phyloP scores from a whole-genome alignment of 2,329 filamentous ascomycete genomes.

The Cryphonectria japonica region DNA sequence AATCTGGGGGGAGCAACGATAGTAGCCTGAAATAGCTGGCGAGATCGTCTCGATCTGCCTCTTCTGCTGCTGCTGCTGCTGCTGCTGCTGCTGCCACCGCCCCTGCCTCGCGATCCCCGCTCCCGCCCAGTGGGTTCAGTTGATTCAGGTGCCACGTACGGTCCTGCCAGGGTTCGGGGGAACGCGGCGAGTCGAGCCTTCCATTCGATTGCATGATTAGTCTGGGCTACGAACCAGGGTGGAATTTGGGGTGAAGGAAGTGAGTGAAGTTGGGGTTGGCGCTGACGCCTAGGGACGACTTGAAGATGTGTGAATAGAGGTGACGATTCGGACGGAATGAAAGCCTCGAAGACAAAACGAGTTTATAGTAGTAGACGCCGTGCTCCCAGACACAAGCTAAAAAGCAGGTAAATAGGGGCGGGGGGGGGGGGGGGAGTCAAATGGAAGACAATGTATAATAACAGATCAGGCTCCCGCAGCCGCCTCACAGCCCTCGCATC shows the following conservation, averaged over 20 bases:
- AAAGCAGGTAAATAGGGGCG: not conserved
- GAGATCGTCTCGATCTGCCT: not conserved
- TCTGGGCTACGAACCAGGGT: not conserved
- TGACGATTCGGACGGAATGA: not conserved
- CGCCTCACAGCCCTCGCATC: not conserved
- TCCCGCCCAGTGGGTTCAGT: not conserved
- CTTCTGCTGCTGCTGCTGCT: not conserved
- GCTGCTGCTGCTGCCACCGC: not conserved
- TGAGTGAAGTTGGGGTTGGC: not conserved
- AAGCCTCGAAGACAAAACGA: not conserved
- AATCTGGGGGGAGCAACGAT: not conserved
- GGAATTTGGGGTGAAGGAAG: not conserved
- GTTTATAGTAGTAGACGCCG: not conserved
- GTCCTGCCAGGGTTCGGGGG: not conserved
- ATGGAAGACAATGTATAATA: not conserved
- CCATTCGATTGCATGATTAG: constrained; percentile 1
- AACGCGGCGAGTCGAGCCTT: not conserved
- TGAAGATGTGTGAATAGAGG: not conserved
- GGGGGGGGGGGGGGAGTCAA: not conserved
- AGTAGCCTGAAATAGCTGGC: not conserved
- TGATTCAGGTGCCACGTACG: not conserved
- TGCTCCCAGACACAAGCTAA: not conserved
- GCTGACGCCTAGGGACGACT: not conserved
- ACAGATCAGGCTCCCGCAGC: not conserved
- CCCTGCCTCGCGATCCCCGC: not conserved